Evolutionary conservation across 2,329 filamentous ascomycete species (phyloP).

Genomic region (Elsinoe perseae): DNA sequence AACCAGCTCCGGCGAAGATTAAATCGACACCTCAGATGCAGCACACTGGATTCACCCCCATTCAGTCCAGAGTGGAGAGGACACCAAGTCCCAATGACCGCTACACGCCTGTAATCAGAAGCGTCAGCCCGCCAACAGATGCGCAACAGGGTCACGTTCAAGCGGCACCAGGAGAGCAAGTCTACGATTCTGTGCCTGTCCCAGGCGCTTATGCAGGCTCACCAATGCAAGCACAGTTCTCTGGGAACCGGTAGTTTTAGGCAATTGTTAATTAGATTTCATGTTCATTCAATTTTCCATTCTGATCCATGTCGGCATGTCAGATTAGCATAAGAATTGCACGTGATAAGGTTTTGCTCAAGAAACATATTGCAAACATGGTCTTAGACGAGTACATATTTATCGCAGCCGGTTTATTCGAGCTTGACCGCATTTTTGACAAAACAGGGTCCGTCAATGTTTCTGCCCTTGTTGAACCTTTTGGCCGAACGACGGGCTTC

Average conservation of each 20-base stretch:
- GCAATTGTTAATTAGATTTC: neutral
- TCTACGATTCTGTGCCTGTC: constrained; percentile 80
- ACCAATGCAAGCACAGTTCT: constrained; percentile 9
- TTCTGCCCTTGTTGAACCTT: neutral
- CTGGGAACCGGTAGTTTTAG: constrained; percentile 1
- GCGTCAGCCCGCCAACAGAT: constrained; percentile 31
- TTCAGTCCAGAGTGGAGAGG: constrained; percentile 20
- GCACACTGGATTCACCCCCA: constrained; percentile 55
- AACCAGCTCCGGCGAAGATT: constrained; percentile 72
- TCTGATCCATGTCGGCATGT: neutral
- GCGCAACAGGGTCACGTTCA: constrained; percentile 56
- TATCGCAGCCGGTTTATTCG: neutral
- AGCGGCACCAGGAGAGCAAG: constrained; percentile 69
- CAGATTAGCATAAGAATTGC: neutral
- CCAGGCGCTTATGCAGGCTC: constrained; percentile 62
- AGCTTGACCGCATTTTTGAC: neutral
- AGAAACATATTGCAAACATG: neutral
- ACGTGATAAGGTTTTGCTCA: too few relatives aligned
- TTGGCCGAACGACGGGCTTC: neutral
- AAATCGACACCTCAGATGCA: constrained; percentile 66
- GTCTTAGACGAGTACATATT: neutral
- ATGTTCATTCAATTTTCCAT: constrained; percentile 6
- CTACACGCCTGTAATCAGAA: constrained; percentile 2
- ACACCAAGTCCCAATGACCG: constrained; percentile 20
- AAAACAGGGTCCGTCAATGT: neutral